Conservation (phyloP, 1,284 basidiomycete genomes). For the Fomitiporia mediterranea region DNA sequence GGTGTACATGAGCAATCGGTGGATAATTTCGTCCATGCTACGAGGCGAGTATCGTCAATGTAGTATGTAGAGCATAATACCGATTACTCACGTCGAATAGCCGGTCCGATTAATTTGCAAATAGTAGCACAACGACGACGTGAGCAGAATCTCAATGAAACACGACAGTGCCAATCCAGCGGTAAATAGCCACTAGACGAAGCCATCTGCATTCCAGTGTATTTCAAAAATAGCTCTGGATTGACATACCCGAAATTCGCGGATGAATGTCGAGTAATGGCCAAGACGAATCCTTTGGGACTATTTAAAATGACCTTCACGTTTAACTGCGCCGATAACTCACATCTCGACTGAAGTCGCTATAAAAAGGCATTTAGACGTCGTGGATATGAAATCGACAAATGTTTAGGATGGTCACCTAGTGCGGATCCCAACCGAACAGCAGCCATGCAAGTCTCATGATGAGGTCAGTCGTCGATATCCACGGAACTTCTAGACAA, state of each 20-base stretch:
- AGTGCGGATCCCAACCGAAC: constrained; percentile 17
- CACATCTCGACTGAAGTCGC: constrained; percentile 16
- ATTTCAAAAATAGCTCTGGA: too few species aligned
- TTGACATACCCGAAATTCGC: constrained; percentile 13
- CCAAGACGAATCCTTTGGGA: constrained; percentile 13
- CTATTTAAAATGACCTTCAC: background rate
- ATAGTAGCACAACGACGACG: constrained; percentile 17
- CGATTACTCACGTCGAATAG: constrained; percentile 7
- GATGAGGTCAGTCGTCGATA: background rate
- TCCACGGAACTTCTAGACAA: background rate
- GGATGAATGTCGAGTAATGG: constrained; percentile 13
- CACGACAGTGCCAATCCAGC: constrained; percentile 18
- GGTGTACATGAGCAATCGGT: constrained; percentile 17
- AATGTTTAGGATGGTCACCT: constrained; percentile 1
- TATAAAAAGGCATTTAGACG: background rate
- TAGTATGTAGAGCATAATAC: background rate
- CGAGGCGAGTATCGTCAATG: background rate
- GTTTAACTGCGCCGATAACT: background rate
- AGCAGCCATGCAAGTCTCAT: constrained; percentile 4
- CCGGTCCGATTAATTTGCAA: constrained; percentile 14
- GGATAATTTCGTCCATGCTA: constrained; percentile 18
- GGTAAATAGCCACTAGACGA: constrained; percentile 17
- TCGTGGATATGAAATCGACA: background rate
- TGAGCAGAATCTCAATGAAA: constrained; percentile 18
- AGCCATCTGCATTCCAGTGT: background rate